Percentiles rank a stretch among this genome's conserved stretches.
Evolutionary conservation across 148 eudicot genomes (phyloP).

Genomic region (Rhododendron williamsianum): DNA sequence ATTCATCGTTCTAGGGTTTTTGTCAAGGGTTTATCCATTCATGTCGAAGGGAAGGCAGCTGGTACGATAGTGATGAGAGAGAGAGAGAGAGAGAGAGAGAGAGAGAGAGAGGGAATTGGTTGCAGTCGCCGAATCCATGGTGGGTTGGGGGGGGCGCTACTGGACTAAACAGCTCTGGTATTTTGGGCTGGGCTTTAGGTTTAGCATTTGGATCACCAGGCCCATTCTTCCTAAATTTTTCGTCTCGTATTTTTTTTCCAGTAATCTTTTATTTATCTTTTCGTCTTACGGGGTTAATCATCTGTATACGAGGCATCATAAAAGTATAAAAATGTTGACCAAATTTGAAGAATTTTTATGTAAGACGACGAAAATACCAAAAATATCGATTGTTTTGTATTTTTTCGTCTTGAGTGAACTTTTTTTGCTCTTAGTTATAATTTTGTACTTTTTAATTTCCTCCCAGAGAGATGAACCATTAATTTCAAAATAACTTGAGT

Average conservation of each 20-base stretch:
- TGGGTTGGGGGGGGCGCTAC: neutral
- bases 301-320: too few species aligned
- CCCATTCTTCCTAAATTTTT: too few species aligned
- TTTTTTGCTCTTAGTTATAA: too few species aligned
- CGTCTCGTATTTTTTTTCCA: too few species aligned
- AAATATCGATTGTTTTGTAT: too few species aligned
- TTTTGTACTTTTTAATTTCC: neutral
- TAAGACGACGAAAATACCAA: too few species aligned
- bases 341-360: neutral
- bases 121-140: neutral
- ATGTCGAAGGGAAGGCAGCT: neutral
- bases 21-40: neutral
- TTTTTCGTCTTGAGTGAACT: too few species aligned
- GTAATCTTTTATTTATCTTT: too few species aligned
- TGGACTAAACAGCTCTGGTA: neutral
- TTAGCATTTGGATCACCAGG: neutral
- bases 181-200: neutral
- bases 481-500: neutral
- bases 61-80: neutral
- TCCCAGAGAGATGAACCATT: neutral
- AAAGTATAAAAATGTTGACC: too few species aligned
- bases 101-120: neutral
- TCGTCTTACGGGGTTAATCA: too few species aligned
- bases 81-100: neutral
- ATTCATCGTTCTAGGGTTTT: neutral